A percentile compares a stretch with the other conserved stretches of the same genome.
Evolutionary conservation across 306 rosid species (phyloP).

Genomic region (Bauhinia variegata): DNA sequence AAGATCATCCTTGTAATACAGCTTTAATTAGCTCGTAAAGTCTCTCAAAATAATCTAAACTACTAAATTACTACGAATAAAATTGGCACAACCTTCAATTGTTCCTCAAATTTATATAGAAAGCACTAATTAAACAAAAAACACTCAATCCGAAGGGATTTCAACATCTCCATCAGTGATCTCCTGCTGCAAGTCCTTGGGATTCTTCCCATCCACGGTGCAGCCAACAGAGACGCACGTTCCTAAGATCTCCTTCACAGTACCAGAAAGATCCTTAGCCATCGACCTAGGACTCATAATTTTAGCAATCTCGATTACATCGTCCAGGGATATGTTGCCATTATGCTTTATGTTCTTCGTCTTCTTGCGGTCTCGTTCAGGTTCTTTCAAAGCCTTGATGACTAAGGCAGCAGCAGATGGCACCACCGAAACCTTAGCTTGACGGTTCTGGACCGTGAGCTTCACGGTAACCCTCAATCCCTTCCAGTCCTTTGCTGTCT

Average conservation of each 20-base stretch:
- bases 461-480: constrained; percentile 86
- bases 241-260: constrained; percentile 81
- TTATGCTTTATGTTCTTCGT: constrained; percentile 77
- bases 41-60: constrained; percentile 45
- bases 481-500: constrained; percentile 96
- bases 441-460: constrained; percentile 93
- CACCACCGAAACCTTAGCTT: constrained; percentile 86
- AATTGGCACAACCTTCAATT: constrained; percentile 30
- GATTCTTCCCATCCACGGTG: constrained; percentile 82
- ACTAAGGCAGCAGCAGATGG: constrained; percentile 95
- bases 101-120: constrained; percentile 39
- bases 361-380: constrained; percentile 89
- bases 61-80: constrained; percentile 27
- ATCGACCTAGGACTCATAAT: constrained; percentile 75
- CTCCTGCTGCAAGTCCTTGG: constrained; percentile 89
- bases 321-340: constrained; percentile 81
- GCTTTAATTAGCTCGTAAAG: constrained; percentile 21
- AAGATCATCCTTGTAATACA: constrained; percentile 11
- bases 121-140: constrained; percentile 12
- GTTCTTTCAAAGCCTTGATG: constrained; percentile 86
- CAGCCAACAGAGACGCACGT: constrained; percentile 94
- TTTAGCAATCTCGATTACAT: constrained; percentile 89
- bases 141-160: constrained; percentile 72
- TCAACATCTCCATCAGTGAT: constrained; percentile 78
- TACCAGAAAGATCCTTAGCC: constrained; percentile 79